Conservation (phyloP, 2,329 filamentous ascomycete species). For the Verticillium dahliae region DNA sequence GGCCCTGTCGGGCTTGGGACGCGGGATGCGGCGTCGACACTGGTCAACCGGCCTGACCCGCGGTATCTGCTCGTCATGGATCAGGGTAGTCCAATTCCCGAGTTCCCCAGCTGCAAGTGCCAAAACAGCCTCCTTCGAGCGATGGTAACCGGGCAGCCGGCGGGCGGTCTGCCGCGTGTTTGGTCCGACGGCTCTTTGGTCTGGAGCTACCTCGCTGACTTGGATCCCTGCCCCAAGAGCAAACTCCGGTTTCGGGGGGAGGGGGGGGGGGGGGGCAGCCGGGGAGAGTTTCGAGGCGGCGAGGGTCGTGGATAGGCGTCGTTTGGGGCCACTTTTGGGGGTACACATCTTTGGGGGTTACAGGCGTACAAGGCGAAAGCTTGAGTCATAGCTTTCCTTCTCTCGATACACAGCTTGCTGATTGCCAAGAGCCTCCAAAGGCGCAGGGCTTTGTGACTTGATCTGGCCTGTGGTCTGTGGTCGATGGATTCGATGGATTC, state of each 20-base stretch:
- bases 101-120: background rate
- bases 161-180: background rate
- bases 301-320: background rate
- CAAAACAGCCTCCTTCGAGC: background rate
- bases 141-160: background rate
- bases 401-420: background rate
- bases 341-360: background rate
- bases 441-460: no score
- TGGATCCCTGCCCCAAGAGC: background rate
- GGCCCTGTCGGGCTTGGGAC: background rate
- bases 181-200: background rate
- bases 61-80: background rate
- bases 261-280: no score
- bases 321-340: background rate
- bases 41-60: background rate
- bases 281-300: background rate
- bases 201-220: no score
- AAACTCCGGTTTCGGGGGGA: background rate
- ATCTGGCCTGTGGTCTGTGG: background rate
- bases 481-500: no score
- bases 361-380: background rate
- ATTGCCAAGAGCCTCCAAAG: background rate
- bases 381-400: background rate
- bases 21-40: background rate
- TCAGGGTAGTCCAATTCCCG: background rate